Evolutionary conservation across 139 green algal species (phyloP), one percentile per base, ranked within the genome.

Genomic region (Microglena sp.): DNA sequence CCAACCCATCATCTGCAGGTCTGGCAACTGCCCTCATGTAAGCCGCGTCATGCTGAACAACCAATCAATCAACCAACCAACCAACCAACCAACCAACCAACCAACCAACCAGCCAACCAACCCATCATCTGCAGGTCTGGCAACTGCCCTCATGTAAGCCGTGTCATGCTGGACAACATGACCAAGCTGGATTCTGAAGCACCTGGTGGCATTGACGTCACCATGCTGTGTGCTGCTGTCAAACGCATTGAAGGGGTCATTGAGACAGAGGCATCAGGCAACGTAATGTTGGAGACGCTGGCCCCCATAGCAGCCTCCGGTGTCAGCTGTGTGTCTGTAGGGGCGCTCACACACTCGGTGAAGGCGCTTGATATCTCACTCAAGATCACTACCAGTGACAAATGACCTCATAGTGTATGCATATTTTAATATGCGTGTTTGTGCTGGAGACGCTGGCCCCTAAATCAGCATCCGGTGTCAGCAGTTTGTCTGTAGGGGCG

Each of bases 111-210:
- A n/a, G n/a, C n/a, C n/a, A n/a, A n/a, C n/a, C n/a, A n/a, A n/a
- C n/a, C n/a, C 40, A 50, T 50, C 11, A n/a, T n/a, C 40, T n/a
- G 40, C 5, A 80, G 36, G 70, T 83, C 26, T 33, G 35, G 30
- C 27, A 70, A 11, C 32, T 55, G 45, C 7, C 34, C 18, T 7
- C 69, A 75, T 43, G 66, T 96, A 5, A 82, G 72, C 2, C 75
- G 88, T 15, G 71, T 99, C 30, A 98, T 99, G 94, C 82, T 99
- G 28, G 94, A 99, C 83, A 99, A 99, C 83, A 99, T 99, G 94
- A 80, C 84, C 4, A 55, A 45, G 36, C 74, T 55, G 45, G 69
- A 85, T 34, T 15, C 56, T 1, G 4, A 32, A 2, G 35, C 30
- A 50, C 15, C 11, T 18, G 40, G 40, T 24, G 40, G 40, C 11